Base-by-base conservation (phyloP, 2,329 filamentous ascomycete species). In the Lachnellula suecica region DNA sequence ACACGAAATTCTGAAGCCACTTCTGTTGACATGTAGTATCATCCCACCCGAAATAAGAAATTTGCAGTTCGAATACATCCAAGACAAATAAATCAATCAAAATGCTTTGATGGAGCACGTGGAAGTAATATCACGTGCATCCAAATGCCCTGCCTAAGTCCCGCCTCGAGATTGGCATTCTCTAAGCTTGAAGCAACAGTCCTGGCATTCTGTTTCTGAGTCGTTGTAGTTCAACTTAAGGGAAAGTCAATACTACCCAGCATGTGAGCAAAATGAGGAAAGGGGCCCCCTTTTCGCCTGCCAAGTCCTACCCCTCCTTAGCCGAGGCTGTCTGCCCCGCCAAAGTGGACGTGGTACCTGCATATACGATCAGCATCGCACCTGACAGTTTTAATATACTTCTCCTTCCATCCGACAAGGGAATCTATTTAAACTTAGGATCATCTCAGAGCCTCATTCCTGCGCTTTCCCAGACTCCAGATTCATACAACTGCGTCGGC, bases 401-500 rank as follows among this genome's bases (percentile, higher is more conserved):
- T 40, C 51, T 53, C 51, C 51, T 42, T 53, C 51, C 20, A 49
- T 17, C 51, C 51, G 51, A 49, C 37, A 27, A n/a, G n/a, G n/a
- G n/a, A n/a, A n/a, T n/a, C n/a, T n/a, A n/a, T n/a, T n/a, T n/a
- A n/a, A n/a, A n/a, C n/a, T n/a, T n/a, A n/a, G n/a, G n/a, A n/a
- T n/a, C n/a, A n/a, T n/a, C n/a, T n/a, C 11, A 34, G 17, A 15
- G 8, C 29, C 35, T 13, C 17, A 17, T 13, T n/a, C 29, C 29
- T 34, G n/a, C n/a, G n/a, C n/a, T n/a, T n/a, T n/a, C n/a, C n/a
- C 29, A 34, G 11, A 13, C 29, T 4, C 9, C 15, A 31, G 9
- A 34, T 34, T 13, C 29, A 34, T 34, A 34, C 31, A 34, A 15
- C 9, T 9, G 2, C 13, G n/a, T n/a, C n/a, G n/a, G n/a, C n/a